Base-by-base conservation (phyloP, 805 yeast genomes). In the Candida vartiovaarae region DNA sequence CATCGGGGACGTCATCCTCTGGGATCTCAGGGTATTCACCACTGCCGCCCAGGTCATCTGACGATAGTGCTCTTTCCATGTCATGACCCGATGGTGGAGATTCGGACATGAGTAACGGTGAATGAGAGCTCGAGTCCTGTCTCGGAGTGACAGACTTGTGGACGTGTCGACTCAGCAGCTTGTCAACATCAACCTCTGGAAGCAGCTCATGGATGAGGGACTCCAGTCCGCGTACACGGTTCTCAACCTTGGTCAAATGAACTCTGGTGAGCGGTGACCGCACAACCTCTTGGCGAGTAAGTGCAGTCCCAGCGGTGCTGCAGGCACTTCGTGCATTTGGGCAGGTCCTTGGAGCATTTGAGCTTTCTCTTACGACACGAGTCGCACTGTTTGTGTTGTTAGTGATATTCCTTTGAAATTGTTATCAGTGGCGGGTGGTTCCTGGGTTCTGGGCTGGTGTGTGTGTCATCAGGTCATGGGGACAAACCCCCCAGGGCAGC, bases 201-300 rank as follows among this genome's bases (percentile, higher is more conserved):
- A 72, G 49, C 11, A 76, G 49, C 36, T 64, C 70, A 24, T 57
- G 50, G 7, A 79, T 51, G 8, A 78, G 49, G 8, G 54, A 49
- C 55, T 78, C 82, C 44, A 80, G 57, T 33, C 61, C 68, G 32
- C 66, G 60, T 5, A 75, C 74, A 39, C 78, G 62, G 41, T 68
- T 72, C 61, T 87, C 95, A 28, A 87, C 88, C 42, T 75, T 75
- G 11, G 95, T 86, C 51, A 87, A 65, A 64, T 85, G 83, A 4
- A 84, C 87, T 52, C 96, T 67, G 0, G 95, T 87, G 44, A 87
- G 65, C 0, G 95, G 95, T 4, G 91, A 80, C 43, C 95, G 68
- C 31, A 83, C 81, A 2, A 81, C 74, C 74, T 47, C 84, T 70
- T 11, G 96, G 95, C 24, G 90, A 81, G 57, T 87, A 87, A 2